Percentiles rank a stretch among this genome's conserved stretches.
Conservation (phyloP, 2,329 filamentous ascomycete species). For the Xylaria arbuscula region DNA sequence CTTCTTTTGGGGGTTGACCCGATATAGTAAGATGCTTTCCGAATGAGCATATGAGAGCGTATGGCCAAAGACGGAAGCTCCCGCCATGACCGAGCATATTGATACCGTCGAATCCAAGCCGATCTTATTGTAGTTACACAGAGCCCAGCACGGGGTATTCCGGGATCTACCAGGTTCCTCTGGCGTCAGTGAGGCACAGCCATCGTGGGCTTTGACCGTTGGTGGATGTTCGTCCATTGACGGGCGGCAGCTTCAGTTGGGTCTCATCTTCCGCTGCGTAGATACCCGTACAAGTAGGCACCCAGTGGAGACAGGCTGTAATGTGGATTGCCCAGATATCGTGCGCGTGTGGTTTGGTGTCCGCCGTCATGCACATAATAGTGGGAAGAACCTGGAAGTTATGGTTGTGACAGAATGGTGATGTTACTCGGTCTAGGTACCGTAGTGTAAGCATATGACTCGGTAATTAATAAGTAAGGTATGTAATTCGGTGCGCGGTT, state of each 20-base stretch:
- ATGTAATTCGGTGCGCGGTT: not conserved
- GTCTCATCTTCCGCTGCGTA: not conserved
- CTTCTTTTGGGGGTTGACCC: conserved; percentile 8
- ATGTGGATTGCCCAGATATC: not conserved
- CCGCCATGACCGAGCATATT: conserved; percentile 1
- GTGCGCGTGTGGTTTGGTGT: conserved; percentile 5
- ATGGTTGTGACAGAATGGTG: not conserved
- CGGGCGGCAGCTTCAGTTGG: conserved; percentile 1
- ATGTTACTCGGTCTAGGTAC: not conserved
- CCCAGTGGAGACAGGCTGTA: not conserved
- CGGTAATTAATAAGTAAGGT: no score
- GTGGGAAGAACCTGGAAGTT: not conserved
- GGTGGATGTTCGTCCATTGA: not conserved
- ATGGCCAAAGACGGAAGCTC: conserved; percentile 3
- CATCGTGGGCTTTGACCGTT: conserved; percentile 1
- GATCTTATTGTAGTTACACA: conserved; percentile 16
- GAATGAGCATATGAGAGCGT: not conserved
- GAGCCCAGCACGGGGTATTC: conserved; percentile 4
- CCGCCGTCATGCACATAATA: not conserved
- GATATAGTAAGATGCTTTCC: conserved; percentile 14
- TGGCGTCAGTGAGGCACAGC: conserved; percentile 11
- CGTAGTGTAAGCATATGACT: no score
- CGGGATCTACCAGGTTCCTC: conserved; percentile 29
- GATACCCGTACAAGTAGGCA: not conserved
- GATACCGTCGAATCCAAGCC: conserved; percentile 13